Base-by-base conservation (phyloP, 208 protist genomes). In the Wallacemonas sp. region DNA sequence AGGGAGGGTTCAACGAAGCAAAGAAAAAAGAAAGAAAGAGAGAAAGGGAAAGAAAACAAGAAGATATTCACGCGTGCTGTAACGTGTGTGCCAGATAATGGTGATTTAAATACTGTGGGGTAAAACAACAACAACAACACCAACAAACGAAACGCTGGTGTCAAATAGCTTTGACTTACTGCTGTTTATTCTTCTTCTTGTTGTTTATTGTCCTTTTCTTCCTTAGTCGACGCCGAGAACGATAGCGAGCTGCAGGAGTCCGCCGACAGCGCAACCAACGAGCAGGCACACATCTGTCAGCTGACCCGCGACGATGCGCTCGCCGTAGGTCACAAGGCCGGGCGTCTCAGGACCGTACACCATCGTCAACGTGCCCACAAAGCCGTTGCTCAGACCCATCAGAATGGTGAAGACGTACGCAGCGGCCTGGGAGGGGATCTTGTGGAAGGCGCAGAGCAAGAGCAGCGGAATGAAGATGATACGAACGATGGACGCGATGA, bases 311-410 rank as follows among this genome's bases (percentile, higher is more conserved):
- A 93, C 49, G 29, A 78, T 80, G n/a, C 79, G 68, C 74, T 90
- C 83, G 0, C 73, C 83, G 21, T 89, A 70, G 2, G 69, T 79
- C n/a, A 29, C 44, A 26, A 92, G 67, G 26, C 61, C 68, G 11
- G 75, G 52, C 12, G 72, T 76, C 11, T 67, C 55, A 0, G 88
- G 83, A 16, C 68, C 72, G 69, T 91, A 94, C 55, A 94, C 80
- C 77, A 95, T 90, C 30, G 81, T 67, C 24, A 94, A 57, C 16
- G 81, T 82, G 11, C 75, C 85, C 11, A 91, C 74, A 67, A 87
- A 94, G 23, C 91, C 91, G 54, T 90, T 93, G 27, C 85, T 84
- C 14, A 91, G 12, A 1, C 76, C 81, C 57, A 85, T 65, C 32
- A 87, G 16, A 11, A 65, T 48, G 0, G 81, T 78, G 49, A 93